Evolutionary conservation across 1,139 yeast genomes (phyloP), one percentile per base, ranked within the genome.

Genomic region (Candida frijolesensis): DNA sequence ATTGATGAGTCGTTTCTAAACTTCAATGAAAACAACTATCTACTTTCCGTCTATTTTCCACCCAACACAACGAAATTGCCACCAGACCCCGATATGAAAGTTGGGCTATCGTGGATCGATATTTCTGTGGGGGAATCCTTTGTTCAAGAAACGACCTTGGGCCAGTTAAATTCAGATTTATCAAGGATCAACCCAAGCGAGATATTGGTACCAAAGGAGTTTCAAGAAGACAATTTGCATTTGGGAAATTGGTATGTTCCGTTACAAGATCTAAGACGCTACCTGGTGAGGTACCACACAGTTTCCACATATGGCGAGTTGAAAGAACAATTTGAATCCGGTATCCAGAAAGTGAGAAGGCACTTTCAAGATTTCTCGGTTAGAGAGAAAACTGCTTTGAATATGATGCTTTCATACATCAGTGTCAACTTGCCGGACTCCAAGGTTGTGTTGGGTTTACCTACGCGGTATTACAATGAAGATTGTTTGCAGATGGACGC

Each of bases 41-140:
- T 92, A 35, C 72, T 87, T 39, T 80, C 91, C 3, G 72, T 92
- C 11, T 77, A 81, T 5, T 74, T 87, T 44, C 88, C 90, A 0
- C 73, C 76, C 12, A 73, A 71, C 51, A 67, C 76, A 45, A 67
- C 76, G 42, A 63, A 65, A 34, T 68, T 72, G 14, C 70, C 78
- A 0, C 72, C 80, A 0, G 83, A 80, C 55, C 71, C 76, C 0
- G 78, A 76, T 46, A 59, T 77, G 58, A 66, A 76, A 51, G 66
- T 91, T 2, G 97, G 97, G 0, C 63, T 94, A 4, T 81, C 94
- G 16, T 94, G 99, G 99, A 80, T 87, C 35, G 98, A 94, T 65
- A 73, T 94, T 1, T 87, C 96, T 0, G 83, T 94, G 0, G 98
- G 98, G 0, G 85, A 83, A 35, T 81, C 90, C 45, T 82, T 76